Evolutionary conservation across 306 rosid species (phyloP).

Genomic region (Fragaria vesca): DNA sequence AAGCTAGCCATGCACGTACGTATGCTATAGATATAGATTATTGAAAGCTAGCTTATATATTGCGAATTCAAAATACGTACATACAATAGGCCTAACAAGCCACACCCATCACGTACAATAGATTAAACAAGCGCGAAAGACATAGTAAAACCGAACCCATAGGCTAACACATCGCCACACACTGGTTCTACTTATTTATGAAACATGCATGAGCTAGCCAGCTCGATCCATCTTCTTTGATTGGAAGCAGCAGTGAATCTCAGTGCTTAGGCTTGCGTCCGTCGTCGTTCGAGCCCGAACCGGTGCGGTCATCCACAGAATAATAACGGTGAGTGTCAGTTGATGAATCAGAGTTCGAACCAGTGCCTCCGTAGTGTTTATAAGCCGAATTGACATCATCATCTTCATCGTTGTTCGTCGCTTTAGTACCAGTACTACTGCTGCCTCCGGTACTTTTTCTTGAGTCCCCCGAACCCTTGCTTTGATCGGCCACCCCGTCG

Average conservation of each 20-base stretch:
- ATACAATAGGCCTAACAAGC: neutral
- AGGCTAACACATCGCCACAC: neutral
- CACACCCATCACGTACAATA: neutral
- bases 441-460: neutral
- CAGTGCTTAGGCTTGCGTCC: neutral
- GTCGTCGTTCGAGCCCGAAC: neutral
- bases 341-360: neutral
- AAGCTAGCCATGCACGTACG: too few species aligned
- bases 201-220: neutral
- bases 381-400: neutral
- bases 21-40: too few species aligned
- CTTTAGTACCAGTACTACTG: neutral
- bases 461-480: neutral
- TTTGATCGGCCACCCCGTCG: neutral
- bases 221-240: neutral
- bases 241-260: neutral
- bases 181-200: neutral
- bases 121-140: neutral
- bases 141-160: neutral
- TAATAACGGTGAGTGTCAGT: slow-evolving; percentile 11
- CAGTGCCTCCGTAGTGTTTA: neutral
- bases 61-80: neutral
- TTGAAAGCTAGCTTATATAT: neutral
- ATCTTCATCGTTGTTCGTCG: neutral
- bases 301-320: neutral